Percentiles rank a stretch among this genome's conserved stretches.
phyloP scores from a whole-genome alignment of 2,329 filamentous ascomycete genomes.

The Hypoxylon sp. region DNA sequence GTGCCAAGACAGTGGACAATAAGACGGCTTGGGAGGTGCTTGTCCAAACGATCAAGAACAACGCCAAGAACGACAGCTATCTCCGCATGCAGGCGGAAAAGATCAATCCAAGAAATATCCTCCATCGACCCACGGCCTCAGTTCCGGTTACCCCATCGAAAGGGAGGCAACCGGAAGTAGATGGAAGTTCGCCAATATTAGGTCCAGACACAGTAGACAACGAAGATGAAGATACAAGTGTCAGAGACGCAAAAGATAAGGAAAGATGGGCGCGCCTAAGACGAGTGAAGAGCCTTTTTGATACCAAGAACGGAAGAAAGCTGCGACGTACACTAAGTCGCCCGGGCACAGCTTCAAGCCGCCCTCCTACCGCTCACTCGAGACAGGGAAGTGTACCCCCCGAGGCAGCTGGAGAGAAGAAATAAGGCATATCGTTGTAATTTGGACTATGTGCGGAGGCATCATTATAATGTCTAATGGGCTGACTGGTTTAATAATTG shows the following conservation, averaged over 20 bases:
- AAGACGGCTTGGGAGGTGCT: slow-evolving; percentile 71
- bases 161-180: slow-evolving; percentile 41
- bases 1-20: slow-evolving; percentile 56
- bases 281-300: slow-evolving; percentile 79
- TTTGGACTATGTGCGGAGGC: slow-evolving; percentile 3
- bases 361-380: slow-evolving; percentile 50
- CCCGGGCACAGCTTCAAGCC: slow-evolving; percentile 58
- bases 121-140: slow-evolving; percentile 50
- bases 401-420: slow-evolving; percentile 44
- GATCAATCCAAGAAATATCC: slow-evolving; percentile 51
- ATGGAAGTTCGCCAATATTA: slow-evolving; percentile 39
- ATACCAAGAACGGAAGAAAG: slow-evolving; percentile 73
- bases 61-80: slow-evolving; percentile 72
- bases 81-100: slow-evolving; percentile 59
- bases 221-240: slow-evolving; percentile 65
- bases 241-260: slow-evolving; percentile 74
- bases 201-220: slow-evolving; percentile 56
- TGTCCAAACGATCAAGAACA: slow-evolving; percentile 70
- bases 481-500: slow-evolving; percentile 11
- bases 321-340: slow-evolving; percentile 60
- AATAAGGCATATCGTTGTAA: slow-evolving; percentile 20
- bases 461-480: not conserved
- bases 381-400: slow-evolving; percentile 44
- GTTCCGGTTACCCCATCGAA: slow-evolving; percentile 50
- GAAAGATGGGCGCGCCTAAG: slow-evolving; percentile 80